phyloP scores from a whole-genome alignment of 2,329 filamentous ascomycete genomes.

The Diaporthe sp. region DNA sequence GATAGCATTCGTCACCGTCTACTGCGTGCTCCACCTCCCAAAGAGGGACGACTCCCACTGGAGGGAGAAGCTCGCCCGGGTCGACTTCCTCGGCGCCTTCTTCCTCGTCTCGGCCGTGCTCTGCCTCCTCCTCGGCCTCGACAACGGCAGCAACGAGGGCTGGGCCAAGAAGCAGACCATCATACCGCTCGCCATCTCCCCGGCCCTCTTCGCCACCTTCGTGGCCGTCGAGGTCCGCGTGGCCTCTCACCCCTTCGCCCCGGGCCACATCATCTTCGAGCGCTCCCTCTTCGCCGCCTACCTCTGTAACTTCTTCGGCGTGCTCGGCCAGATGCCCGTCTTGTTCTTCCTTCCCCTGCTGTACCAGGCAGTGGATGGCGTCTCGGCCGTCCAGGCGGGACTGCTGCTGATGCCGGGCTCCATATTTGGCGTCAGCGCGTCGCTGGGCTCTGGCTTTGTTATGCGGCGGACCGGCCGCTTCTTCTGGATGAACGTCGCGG shows the following conservation, averaged over 20 bases:
- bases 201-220: slow-evolving; percentile 73
- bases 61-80: slow-evolving; percentile 62
- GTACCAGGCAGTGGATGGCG: slow-evolving; percentile 77
- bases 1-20: slow-evolving; percentile 72
- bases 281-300: slow-evolving; percentile 74
- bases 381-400: slow-evolving; percentile 72
- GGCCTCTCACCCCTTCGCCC: slow-evolving; percentile 78
- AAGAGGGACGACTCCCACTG: slow-evolving; percentile 68
- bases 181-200: slow-evolving; percentile 63
- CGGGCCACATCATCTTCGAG: slow-evolving; percentile 78
- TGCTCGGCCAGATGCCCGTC: slow-evolving; percentile 65
- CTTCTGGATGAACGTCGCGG: slow-evolving; percentile 73
- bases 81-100: slow-evolving; percentile 40
- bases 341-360: slow-evolving; percentile 83
- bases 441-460: slow-evolving; percentile 70
- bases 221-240: slow-evolving; percentile 74
- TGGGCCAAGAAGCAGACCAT: slow-evolving; percentile 72
- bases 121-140: slow-evolving; percentile 74
- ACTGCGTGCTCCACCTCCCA: slow-evolving; percentile 71
- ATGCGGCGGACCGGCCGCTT: slow-evolving; percentile 79
- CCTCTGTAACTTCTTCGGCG: slow-evolving; percentile 77
- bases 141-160: slow-evolving; percentile 77
- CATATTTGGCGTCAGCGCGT: slow-evolving; percentile 68
- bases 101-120: slow-evolving; percentile 46
- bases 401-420: slow-evolving; percentile 75